Percentiles rank a stretch among this genome's conserved stretches.
Conservation (phyloP, 2,329 filamentous ascomycete species). For the Dactylella cylindrospora region DNA sequence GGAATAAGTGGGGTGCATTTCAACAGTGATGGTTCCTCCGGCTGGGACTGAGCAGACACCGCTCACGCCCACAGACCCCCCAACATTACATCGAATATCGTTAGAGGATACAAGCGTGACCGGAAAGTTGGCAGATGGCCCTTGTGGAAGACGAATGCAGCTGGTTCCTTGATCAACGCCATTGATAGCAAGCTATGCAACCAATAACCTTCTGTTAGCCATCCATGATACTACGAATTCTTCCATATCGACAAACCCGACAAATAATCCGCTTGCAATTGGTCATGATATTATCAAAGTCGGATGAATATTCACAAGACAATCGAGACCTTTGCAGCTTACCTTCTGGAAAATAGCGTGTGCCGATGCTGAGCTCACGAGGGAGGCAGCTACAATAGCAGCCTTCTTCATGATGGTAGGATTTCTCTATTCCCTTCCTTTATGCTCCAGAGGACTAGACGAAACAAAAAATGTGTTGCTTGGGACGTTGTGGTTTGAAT, state of each 20-base stretch:
- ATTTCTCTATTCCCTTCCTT: no score
- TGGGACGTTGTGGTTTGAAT: no score
- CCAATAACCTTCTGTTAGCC: no score
- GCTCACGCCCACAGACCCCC: slow-evolving; percentile 51
- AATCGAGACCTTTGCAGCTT: neutral
- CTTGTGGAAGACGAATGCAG: slow-evolving; percentile 56
- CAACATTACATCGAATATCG: slow-evolving; percentile 58
- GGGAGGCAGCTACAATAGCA: slow-evolving; percentile 18
- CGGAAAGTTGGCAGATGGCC: slow-evolving; percentile 56
- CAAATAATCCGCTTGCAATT: no score
- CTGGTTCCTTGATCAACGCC: slow-evolving; percentile 55
- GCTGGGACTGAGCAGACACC: slow-evolving; percentile 55
- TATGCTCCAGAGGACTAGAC: no score
- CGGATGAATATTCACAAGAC: no score
- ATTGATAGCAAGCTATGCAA: slow-evolving; percentile 57
- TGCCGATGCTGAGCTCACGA: slow-evolving; percentile 12
- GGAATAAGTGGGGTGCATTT: slow-evolving; percentile 60
- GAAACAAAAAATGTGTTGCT: no score
- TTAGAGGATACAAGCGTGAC: slow-evolving; percentile 56
- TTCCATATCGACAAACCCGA: no score
- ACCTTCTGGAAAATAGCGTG: slow-evolving; percentile 34
- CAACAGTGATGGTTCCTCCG: slow-evolving; percentile 59
- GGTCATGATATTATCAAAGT: no score
- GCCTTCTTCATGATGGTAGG: slow-evolving; percentile 20
- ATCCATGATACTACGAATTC: no score